Evolutionary conservation across 495 filamentous ascomycete genomes (phyloP).

Genomic region (Penicillium atrosanguineum): DNA sequence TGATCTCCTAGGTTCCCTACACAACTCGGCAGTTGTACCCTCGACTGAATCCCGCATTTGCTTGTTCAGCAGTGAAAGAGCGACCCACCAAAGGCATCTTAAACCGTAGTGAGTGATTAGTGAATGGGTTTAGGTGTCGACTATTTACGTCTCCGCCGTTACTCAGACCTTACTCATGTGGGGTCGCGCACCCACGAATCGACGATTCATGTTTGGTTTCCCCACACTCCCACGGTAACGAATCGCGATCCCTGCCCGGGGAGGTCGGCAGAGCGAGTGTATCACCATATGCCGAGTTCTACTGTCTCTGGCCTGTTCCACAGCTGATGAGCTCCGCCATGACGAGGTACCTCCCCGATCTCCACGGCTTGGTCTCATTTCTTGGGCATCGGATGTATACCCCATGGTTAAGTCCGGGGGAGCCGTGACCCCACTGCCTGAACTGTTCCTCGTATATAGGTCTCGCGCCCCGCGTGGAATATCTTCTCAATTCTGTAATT

Average conservation of each 20-base stretch:
- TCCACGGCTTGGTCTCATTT: background rate
- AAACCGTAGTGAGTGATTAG: background rate
- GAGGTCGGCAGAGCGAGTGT: constrained; percentile 19
- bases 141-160: constrained; percentile 20
- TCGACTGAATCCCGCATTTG: constrained; percentile 3
- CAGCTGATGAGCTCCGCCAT: constrained; percentile 6
- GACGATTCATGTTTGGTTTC: background rate
- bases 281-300: constrained; percentile 18
- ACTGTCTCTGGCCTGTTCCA: background rate
- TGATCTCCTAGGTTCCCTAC: background rate
- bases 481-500: background rate
- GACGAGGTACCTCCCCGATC: background rate
- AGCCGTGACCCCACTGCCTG: constrained; percentile 8
- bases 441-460: constrained; percentile 11
- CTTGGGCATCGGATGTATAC: background rate
- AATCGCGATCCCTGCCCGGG: constrained; percentile 15
- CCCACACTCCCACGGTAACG: constrained; percentile 13
- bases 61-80: background rate
- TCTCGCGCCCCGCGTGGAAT: background rate
- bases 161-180: constrained; percentile 43
- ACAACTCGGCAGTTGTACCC: constrained; percentile 7
- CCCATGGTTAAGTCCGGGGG: background rate
- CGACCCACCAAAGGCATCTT: background rate
- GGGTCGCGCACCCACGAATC: constrained; percentile 21
- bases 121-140: background rate